Evolutionary conservation across 2,329 filamentous ascomycete species (phyloP), one percentile per base, ranked within the genome.

Genomic region (Teratosphaeriaceae sp.): DNA sequence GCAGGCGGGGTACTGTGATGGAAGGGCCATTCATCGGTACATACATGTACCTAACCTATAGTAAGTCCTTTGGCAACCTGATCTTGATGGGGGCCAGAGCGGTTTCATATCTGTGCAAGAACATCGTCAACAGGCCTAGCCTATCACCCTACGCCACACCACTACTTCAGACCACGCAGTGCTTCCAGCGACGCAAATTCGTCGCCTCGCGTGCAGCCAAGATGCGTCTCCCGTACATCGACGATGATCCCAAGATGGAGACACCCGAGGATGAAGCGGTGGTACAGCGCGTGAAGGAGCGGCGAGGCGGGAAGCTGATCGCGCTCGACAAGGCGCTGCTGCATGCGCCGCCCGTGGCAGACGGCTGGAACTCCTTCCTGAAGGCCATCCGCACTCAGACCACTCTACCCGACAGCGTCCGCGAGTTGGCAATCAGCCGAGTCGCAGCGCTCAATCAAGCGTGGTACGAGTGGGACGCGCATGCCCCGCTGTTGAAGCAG

Each of bases 381-480:
- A 73, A 73, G 31, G 66, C 75, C 27, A 75, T 79, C 34, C 72
- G 76, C 34, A 75, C 71, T 1, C 61, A 65, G 44, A 79, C 73
- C 5, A 70, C 66, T 11, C 63, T 79, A 2, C 57, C 71, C 2
- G 61, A 66, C 2, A 62, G 63, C 53, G 59, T 88, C 41, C 80
- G 85, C 52, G 87, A 94, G 69, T 71, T 89, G 15, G 82, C 85
- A 51, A 89, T 94, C 54, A 87, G 80, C 57, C 77, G 87, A 38
- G 84, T 94, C 12, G 88, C 88, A 11, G 80, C 84, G 13, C 75
- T 87, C 55, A 94, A 94, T 65, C 65, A 74, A 15, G 88, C 88
- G 1, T 87, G 84, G 80, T 94, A 88, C 64, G 88, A 94, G 64
- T 94, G 85, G 87, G 76, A 69, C 26, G 78, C 86, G 42, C 88